Evolutionary conservation across 192 early-diverging fungal species (phyloP), one percentile per base, ranked within the genome.

Genomic region (Chytriomyces sp.): DNA sequence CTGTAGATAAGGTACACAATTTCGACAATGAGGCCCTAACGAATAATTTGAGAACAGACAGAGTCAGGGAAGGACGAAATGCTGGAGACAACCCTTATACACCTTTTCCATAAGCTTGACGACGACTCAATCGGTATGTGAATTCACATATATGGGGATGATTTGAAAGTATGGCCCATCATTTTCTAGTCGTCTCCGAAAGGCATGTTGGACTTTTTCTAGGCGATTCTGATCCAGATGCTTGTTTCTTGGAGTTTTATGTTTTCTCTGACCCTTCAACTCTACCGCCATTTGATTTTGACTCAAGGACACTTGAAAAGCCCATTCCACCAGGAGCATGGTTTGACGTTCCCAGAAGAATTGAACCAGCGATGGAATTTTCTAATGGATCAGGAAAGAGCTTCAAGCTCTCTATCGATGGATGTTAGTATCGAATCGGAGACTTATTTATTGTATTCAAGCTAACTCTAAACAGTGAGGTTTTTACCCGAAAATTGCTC

Each of bases 401-500:
- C 31, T 65, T 65, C 41, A 25, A 65, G 26, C 30, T 41, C 41
- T 52, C 39, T 25, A 49, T 65, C 4, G 63, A 65, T 30, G 63
- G 63, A 41, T 10, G 63, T 65, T 17, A 40, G 8, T 5, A 49
- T 28, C n/a, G 19, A 19, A 19, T 61, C 8, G 5, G 5, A 8
- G 59, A 25, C 8, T 56, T 17, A 8, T 6, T 56, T 56, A 22
- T 56, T 5, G 7, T 57, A n/a, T n/a, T n/a, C n/a, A n/a, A n/a
- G 55, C 55, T 57, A 19, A 19, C n/a, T 30, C 7, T 17, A 32
- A 49, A 65, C n/a, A 65, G 63, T 52, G n/a, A 38, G 63, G 5
- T 65, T 65, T 32, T 41, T 65, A 19, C 63, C 63, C n/a, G 63
- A 65, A 52, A 65, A 52, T 41, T 49, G 39, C 63, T 49, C 63